Percentiles rank a stretch among this genome's conserved stretches.
phyloP scores from a whole-genome alignment of 805 yeast species.

The Kregervanrija fluxuum region DNA sequence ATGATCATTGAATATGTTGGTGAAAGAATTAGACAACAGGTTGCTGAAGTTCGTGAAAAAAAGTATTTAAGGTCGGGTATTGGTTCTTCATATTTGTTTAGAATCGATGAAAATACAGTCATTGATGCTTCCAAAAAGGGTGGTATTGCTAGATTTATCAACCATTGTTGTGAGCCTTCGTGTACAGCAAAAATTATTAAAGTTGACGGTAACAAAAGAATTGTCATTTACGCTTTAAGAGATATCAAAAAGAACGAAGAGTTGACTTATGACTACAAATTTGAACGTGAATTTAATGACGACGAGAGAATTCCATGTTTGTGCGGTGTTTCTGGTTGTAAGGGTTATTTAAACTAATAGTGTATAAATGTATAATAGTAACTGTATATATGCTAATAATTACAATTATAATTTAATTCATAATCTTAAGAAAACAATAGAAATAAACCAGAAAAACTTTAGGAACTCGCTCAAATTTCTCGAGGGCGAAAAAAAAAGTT shows the following conservation, averaged over 20 bases:
- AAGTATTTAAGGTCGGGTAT: constrained; percentile 84
- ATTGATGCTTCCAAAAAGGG: constrained; percentile 97
- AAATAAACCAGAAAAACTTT: no score
- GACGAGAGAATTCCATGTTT: constrained; percentile 83
- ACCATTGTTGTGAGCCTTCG: constrained; percentile 96
- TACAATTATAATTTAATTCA: no score
- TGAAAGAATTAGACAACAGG: constrained; percentile 85
- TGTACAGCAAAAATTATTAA: constrained; percentile 95
- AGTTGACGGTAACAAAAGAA: constrained; percentile 88
- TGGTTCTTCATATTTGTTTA: constrained; percentile 87
- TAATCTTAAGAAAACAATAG: no score
- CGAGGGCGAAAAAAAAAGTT: no score
- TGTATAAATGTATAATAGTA: background rate
- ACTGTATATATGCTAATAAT: background rate
- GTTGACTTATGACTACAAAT: constrained; percentile 91
- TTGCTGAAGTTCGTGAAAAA: constrained; percentile 87
- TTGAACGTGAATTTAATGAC: constrained; percentile 84
- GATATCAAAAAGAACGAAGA: constrained; percentile 88
- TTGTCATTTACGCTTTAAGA: constrained; percentile 87
- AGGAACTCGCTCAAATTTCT: no score
- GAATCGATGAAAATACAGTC: constrained; percentile 90
- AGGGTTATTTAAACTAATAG: constrained; percentile 72
- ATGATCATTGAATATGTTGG: constrained; percentile 99
- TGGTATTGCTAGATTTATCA: constrained; percentile 93
- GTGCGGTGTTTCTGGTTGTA: constrained; percentile 94